Evolutionary conservation across 2,329 filamentous ascomycete species (phyloP), one percentile per base, ranked within the genome.

Genomic region (Talaromyces islandicus): DNA sequence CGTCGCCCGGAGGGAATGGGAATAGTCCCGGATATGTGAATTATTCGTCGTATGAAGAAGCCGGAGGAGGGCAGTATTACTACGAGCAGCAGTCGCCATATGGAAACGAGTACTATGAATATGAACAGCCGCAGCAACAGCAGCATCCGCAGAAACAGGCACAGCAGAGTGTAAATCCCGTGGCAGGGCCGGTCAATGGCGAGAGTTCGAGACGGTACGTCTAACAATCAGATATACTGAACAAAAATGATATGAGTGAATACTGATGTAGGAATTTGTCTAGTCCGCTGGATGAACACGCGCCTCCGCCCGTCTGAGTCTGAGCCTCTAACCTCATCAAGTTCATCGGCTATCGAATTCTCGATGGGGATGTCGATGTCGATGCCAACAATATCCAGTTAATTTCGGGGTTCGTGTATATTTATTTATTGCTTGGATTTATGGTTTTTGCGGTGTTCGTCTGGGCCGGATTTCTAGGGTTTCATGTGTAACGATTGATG

Each of bases 41-140:
- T 24, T 57, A 60, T 51, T 60, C 59, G 38, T 21, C 38, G 4
- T 53, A 60, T 25, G 54, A 56, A 1, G 59, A 57, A 46, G n/a
- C 41, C 14, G 41, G 41, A 46, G 19, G 41, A 14, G 41, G 41
- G 11, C 41, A 53, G n/a, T 32, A 57, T 25, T 60, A 53, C 43
- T 60, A 46, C 43, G 59, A 57, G 14, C 54, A 57, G 38, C 54
- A 56, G 27, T 57, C 59, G 55, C 59, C 59, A 17, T 60, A 60
- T 41, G 59, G 55, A 14, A 48, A 54, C 25, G 54, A 25, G 21
- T 57, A 60, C n/a, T 54, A 54, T 14, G 56, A 57, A 25, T 57
- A 57, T 35, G 59, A 51, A n/a, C 48, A 60, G 53, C 54, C 54
- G 54, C 46, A 60, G 7, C 54, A 52, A 38, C 38, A 54, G 59